A percentile compares a stretch with the other conserved stretches of the same genome.
These are phyloP conservation scores for Penicillium cataractarum DNA, from an alignment of 495 filamentous ascomycete genomes.

Conservation along the genomic window DNA sequence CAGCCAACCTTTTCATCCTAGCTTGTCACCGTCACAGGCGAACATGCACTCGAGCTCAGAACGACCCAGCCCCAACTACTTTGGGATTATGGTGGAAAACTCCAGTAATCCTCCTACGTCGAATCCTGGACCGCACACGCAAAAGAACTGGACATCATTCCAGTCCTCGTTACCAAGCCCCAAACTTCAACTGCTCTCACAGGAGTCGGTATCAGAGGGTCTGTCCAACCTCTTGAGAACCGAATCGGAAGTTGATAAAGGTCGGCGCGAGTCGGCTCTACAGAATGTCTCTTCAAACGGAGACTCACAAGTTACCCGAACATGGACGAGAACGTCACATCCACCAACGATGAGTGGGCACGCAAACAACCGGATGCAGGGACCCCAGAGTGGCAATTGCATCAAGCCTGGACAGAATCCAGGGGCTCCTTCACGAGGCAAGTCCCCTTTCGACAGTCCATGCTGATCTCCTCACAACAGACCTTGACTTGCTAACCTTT, in stretches of 20 bases:
- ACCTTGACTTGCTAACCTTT: constrained; percentile 8
- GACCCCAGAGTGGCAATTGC: constrained; percentile 1
- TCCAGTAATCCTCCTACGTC: constrained; percentile 62
- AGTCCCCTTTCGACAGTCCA: background rate
- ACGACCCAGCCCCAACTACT: constrained; percentile 77
- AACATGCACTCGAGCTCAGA: constrained; percentile 43
- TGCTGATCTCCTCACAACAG: background rate
- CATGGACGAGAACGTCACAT: constrained; percentile 11
- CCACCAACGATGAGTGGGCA: background rate
- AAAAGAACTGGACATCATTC: constrained; percentile 74
- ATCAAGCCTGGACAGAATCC: constrained; percentile 1
- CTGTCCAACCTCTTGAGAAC: constrained; percentile 58
- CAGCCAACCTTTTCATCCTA: constrained; percentile 28
- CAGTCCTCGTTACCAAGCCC: constrained; percentile 71
- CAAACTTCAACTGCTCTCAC: constrained; percentile 66
- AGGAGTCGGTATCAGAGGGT: constrained; percentile 76
- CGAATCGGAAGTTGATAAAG: constrained; percentile 30
- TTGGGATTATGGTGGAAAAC: constrained; percentile 70
- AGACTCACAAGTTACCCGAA: constrained; percentile 11
- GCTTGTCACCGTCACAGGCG: constrained; percentile 46
- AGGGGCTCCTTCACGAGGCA: constrained; percentile 16
- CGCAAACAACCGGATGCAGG: constrained; percentile 5
- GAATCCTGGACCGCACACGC: constrained; percentile 54
- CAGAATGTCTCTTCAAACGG: constrained; percentile 25
- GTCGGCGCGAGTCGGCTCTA: constrained; percentile 25